Evolutionary conservation across 2,329 filamentous ascomycete species (phyloP).

Genomic region (Colletotrichum salicis): DNA sequence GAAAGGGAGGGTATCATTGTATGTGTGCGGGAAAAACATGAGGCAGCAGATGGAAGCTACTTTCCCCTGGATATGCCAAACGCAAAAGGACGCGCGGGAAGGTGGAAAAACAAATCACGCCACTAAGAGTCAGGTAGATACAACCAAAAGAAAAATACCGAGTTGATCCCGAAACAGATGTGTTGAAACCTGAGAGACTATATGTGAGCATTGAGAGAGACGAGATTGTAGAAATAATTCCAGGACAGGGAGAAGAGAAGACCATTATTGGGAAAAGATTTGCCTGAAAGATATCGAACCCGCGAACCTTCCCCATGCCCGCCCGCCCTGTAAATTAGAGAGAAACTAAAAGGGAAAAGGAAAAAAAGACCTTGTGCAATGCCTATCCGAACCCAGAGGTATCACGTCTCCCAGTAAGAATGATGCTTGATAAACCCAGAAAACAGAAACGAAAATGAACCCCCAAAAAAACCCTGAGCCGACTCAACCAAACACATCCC

Average conservation of each 20-base stretch:
- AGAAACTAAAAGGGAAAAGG: neutral
- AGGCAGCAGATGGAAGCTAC: neutral
- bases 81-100: neutral
- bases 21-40: neutral
- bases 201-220: constrained; percentile 13
- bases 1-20: constrained; percentile 36
- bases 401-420: constrained; percentile 35
- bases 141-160: neutral
- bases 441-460: constrained; percentile 16
- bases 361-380: constrained; percentile 31
- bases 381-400: constrained; percentile 35
- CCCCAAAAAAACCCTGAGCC: neutral
- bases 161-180: neutral
- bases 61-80: neutral
- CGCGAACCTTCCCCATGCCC: constrained; percentile 10
- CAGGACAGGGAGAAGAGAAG: neutral
- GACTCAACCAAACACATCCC: neutral
- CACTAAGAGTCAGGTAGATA: neutral
- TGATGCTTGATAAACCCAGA: constrained; percentile 38
- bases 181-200: neutral
- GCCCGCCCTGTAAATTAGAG: neutral
- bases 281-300: neutral
- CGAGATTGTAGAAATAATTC: neutral
- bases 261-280: neutral
- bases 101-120: neutral